A percentile compares a stretch with the other conserved stretches of the same genome.
phyloP scores from a whole-genome alignment of 768 basidiomycete species.

The Pleurotus djamor region DNA sequence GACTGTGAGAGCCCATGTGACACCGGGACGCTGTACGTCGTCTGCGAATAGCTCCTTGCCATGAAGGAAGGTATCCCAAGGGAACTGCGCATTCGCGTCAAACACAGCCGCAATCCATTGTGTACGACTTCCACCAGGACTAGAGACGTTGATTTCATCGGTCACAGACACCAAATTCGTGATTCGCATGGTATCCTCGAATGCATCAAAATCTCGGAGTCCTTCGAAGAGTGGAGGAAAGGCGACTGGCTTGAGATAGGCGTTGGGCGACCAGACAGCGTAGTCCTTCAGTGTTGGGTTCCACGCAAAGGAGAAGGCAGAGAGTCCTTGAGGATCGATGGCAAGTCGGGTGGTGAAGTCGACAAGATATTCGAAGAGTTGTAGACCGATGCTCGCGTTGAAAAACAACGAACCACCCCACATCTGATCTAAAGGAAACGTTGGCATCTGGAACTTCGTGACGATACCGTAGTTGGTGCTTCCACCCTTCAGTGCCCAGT shows the following conservation, averaged over 20 bases:
- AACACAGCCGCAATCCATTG: slow-evolving; percentile 1
- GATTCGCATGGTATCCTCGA: slow-evolving; percentile 7
- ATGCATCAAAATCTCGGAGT: not conserved
- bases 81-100: not conserved
- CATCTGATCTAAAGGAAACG: slow-evolving; percentile 4
- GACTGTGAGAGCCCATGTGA: not conserved
- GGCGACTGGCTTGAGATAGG: slow-evolving; percentile 1
- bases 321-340: slow-evolving; percentile 5
- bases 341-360: slow-evolving; percentile 5
- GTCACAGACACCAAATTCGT: slow-evolving; percentile 1
- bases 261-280: slow-evolving; percentile 6
- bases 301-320: slow-evolving; percentile 7
- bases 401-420: slow-evolving; percentile 15
- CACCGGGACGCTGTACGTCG: not conserved
- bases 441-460: slow-evolving; percentile 13
- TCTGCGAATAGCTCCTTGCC: not conserved
- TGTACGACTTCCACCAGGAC: not conserved
- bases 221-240: slow-evolving; percentile 8
- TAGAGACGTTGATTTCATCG: not conserved
- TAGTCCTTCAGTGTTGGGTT: slow-evolving; percentile 4
- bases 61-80: not conserved
- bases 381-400: slow-evolving; percentile 1
- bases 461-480: slow-evolving; percentile 17
- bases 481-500: slow-evolving; percentile 15
- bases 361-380: slow-evolving; percentile 7